A percentile compares a stretch with the other conserved stretches of the same genome.
Conservation (phyloP, 306 rosid genomes). For the Sphenostylis stenocarpa region DNA sequence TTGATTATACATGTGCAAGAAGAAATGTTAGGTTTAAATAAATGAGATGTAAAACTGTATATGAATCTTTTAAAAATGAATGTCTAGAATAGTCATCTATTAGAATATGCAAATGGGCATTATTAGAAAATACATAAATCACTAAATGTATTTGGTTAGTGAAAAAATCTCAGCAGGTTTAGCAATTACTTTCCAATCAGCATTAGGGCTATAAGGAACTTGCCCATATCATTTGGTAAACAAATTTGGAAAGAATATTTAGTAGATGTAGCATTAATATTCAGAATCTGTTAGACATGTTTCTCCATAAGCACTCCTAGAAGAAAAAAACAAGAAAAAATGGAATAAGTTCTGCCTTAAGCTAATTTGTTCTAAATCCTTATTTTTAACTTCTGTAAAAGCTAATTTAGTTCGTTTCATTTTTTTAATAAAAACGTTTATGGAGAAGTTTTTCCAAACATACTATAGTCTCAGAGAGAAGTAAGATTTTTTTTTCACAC, state of each 20-base stretch:
- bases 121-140: background rate
- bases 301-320: too few species aligned
- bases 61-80: background rate
- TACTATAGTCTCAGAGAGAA: background rate
- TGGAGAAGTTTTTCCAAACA: too few species aligned
- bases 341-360: too few species aligned
- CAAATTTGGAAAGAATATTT: background rate
- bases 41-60: background rate
- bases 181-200: background rate
- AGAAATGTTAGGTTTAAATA: slow-evolving; percentile 11
- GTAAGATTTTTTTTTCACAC: background rate
- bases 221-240: background rate
- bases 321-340: too few species aligned
- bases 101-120: background rate
- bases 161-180: background rate
- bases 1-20: background rate
- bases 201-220: background rate
- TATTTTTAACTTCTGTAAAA: too few species aligned
- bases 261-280: slow-evolving; percentile 9
- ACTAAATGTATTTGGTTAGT: background rate
- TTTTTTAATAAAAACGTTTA: too few species aligned
- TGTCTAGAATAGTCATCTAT: slow-evolving; percentile 7
- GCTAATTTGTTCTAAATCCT: too few species aligned
- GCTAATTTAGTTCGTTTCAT: too few species aligned
- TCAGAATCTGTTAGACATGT: background rate